These are phyloP conservation scores for Leptodermis oblonga DNA, from an alignment of 257 asterid genomes.

Conservation along the genomic window DNA sequence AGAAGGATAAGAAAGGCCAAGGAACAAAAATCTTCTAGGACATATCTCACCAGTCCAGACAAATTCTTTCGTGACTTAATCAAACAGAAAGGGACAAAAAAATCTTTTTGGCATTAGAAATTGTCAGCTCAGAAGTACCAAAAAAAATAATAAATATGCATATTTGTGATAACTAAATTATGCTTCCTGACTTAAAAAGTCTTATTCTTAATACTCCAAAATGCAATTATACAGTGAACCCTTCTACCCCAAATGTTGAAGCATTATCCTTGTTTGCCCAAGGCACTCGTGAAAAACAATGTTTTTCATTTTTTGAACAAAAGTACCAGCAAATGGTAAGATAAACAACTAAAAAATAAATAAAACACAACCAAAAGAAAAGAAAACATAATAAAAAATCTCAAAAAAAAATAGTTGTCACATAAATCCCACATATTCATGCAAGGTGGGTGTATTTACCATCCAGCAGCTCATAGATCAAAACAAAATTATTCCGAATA, in stretches of 20 bases:
- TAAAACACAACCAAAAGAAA: neutral
- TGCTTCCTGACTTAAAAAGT: neutral
- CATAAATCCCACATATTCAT: neutral
- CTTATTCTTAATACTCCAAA: neutral
- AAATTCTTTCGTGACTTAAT: neutral
- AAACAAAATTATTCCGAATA: slow-evolving; percentile 92
- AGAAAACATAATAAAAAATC: neutral
- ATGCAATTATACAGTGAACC: no score
- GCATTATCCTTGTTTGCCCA: neutral
- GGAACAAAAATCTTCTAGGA: neutral
- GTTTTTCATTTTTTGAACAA: neutral
- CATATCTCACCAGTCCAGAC: neutral
- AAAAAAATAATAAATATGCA: neutral
- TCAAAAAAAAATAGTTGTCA: neutral
- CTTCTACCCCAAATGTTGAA: neutral
- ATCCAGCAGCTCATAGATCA: slow-evolving; percentile 91
- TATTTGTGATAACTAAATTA: neutral
- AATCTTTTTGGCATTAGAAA: neutral
- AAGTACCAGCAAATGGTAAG: neutral
- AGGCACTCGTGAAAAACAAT: neutral
- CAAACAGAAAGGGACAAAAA: neutral
- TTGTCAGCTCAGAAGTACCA: neutral
- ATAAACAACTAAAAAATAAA: neutral
- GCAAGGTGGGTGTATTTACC: slow-evolving; percentile 39
- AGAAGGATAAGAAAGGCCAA: neutral